These are phyloP conservation scores for Cystobasidium pallidum DNA, from an alignment of 1,284 basidiomycete genomes.

Conservation along the genomic window DNA sequence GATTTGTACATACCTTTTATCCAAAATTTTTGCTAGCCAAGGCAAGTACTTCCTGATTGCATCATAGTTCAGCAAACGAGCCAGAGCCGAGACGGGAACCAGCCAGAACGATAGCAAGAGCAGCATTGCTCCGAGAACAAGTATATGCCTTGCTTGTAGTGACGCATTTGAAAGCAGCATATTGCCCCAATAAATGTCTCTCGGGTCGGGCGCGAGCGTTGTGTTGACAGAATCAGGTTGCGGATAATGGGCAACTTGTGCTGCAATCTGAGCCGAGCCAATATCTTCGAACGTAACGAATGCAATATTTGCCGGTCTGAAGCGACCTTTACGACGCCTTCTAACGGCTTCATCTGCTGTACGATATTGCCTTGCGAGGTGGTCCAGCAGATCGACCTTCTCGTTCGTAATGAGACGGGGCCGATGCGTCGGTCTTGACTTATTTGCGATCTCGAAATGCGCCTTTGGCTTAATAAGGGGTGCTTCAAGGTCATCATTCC, in stretches of 20 bases:
- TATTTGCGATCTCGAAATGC: slow-evolving; percentile 71
- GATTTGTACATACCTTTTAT: slow-evolving; percentile 60
- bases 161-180: slow-evolving; percentile 69
- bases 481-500: slow-evolving; percentile 48
- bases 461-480: slow-evolving; percentile 29
- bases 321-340: slow-evolving; percentile 68
- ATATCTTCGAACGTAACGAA: slow-evolving; percentile 94
- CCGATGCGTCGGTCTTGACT: slow-evolving; percentile 69
- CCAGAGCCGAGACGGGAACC: slow-evolving; percentile 80
- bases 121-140: slow-evolving; percentile 71
- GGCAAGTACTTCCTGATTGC: slow-evolving; percentile 89
- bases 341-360: slow-evolving; percentile 75
- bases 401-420: slow-evolving; percentile 64
- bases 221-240: slow-evolving; percentile 50
- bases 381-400: slow-evolving; percentile 82
- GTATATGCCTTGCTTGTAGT: slow-evolving; percentile 66
- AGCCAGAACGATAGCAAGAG: slow-evolving; percentile 81
- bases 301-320: slow-evolving; percentile 77
- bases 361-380: slow-evolving; percentile 74
- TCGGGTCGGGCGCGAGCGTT: slow-evolving; percentile 74
- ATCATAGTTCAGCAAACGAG: slow-evolving; percentile 81
- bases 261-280: slow-evolving; percentile 72
- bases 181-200: slow-evolving; percentile 93
- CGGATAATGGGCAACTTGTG: slow-evolving; percentile 62
- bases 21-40: slow-evolving; percentile 74